Evolutionary conservation across 257 asterid genomes (phyloP), one percentile per base, ranked within the genome.

Genomic region (Solanum chiquidenum): DNA sequence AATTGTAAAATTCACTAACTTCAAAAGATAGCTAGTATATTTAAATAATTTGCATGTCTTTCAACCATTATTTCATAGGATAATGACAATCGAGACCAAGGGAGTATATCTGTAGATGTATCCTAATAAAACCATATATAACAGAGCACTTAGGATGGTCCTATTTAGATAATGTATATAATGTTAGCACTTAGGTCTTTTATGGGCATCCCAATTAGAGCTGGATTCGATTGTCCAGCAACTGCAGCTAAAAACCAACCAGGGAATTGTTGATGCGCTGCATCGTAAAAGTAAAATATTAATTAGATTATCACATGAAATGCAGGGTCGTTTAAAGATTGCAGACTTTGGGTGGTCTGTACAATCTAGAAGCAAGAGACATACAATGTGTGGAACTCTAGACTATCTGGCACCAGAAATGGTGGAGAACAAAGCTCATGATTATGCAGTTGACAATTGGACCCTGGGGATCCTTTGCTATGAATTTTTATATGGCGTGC

Each of bases 341-440:
- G 99, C 98, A 29, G 99, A 97, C 90, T 95, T 95, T 83, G 98
- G 98, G 82, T 97, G 99, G 99, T 97, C 99, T 33, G 99, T 97
- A 42, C 99, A 95, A 90, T 97, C 99, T 75, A 91, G 84, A 86
- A 90, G 85, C 93, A 97, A 97, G 92, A 93, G 99, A 62, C 95
- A 89, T 86, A 97, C 99, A 5, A 95, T 97, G 98, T 95, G 99
- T 88, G 99, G 99, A 89, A 95, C 99, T 62, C 83, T 97, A 87
- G 99, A 97, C 92, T 97, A 97, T 90, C 88, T 97, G 89, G 98
- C 99, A 88, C 99, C 99, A 66, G 99, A 97, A 90, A 95, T 97
- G 99, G 99, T 97, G 92, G 98, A 95, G 90, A 93, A 95, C 89
- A 95, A 94, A 90, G 98, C 95, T 64, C 99, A 97, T 80, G 98